phyloP scores from a whole-genome alignment of 495 filamentous ascomycete genomes.

The Xylaria acuta region DNA sequence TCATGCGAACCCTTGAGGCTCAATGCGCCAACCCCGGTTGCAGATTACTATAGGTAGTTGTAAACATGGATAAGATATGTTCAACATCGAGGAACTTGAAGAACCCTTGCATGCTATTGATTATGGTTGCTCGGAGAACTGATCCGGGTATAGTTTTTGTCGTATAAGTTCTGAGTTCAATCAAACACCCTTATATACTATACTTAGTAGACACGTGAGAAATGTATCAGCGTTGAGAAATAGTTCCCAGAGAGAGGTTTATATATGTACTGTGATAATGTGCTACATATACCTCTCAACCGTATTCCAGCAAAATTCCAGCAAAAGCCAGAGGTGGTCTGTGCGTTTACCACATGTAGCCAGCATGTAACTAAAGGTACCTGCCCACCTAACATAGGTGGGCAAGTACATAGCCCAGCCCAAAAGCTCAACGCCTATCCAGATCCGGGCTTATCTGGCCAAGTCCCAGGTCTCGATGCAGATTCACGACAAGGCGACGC shows the following conservation, averaged over 20 bases:
- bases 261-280: too few species aligned
- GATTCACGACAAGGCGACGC: constrained; percentile 1
- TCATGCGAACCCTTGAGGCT: not conserved
- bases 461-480: constrained; percentile 13
- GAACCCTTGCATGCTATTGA: not conserved
- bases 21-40: not conserved
- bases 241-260: too few species aligned
- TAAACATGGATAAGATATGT: not conserved
- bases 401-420: not conserved
- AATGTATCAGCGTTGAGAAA: not conserved
- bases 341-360: not conserved
- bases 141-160: not conserved
- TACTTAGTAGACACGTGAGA: not conserved
- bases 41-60: not conserved
- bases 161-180: not conserved
- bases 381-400: not conserved
- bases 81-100: not conserved
- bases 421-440: constrained; percentile 5
- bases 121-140: not conserved
- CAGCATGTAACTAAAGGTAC: not conserved
- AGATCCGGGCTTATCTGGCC: constrained; percentile 25
- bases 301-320: not conserved
- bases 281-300: too few species aligned
- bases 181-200: not conserved
- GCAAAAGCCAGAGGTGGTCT: not conserved